Conservation (phyloP, 768 basidiomycete species). For the Lactifluus volemus region DNA sequence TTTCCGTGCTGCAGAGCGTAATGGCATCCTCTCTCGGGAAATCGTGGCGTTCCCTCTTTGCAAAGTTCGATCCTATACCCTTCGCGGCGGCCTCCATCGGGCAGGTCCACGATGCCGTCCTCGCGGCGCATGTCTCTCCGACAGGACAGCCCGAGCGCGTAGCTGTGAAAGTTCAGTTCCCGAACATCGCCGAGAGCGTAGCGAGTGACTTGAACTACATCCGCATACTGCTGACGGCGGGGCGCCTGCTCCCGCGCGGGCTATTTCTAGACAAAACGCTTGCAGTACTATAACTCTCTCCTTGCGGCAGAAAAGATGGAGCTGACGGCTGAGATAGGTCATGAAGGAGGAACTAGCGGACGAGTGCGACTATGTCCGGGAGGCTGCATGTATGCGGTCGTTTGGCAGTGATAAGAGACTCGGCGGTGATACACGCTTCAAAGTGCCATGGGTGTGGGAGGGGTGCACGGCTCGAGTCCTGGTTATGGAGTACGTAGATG, state of each 20-base stretch:
- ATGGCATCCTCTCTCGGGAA: slow-evolving; percentile 64
- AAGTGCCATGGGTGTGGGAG: slow-evolving; percentile 80
- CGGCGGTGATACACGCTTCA: slow-evolving; percentile 58
- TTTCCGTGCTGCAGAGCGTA: slow-evolving; percentile 42
- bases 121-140: slow-evolving; percentile 44
- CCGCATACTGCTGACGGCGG: slow-evolving; percentile 70
- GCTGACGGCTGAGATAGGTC: slow-evolving; percentile 39
- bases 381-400: slow-evolving; percentile 58
- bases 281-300: slow-evolving; percentile 33
- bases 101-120: slow-evolving; percentile 77
- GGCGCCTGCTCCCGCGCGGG: slow-evolving; percentile 76
- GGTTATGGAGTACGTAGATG: slow-evolving; percentile 81
- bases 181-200: slow-evolving; percentile 82
- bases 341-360: slow-evolving; percentile 86
- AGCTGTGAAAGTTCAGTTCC: slow-evolving; percentile 92
- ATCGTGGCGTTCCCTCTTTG: slow-evolving; percentile 65
- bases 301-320: not conserved
- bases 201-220: slow-evolving; percentile 82
- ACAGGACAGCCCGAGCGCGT: slow-evolving; percentile 49
- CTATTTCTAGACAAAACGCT: slow-evolving; percentile 87
- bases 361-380: slow-evolving; percentile 85
- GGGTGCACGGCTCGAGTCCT: slow-evolving; percentile 75
- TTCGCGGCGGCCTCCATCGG: slow-evolving; percentile 97
- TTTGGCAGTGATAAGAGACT: slow-evolving; percentile 48
- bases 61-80: slow-evolving; percentile 72